phyloP scores from a whole-genome alignment of 768 basidiomycete genomes.

The Leccinum truebloodii region DNA sequence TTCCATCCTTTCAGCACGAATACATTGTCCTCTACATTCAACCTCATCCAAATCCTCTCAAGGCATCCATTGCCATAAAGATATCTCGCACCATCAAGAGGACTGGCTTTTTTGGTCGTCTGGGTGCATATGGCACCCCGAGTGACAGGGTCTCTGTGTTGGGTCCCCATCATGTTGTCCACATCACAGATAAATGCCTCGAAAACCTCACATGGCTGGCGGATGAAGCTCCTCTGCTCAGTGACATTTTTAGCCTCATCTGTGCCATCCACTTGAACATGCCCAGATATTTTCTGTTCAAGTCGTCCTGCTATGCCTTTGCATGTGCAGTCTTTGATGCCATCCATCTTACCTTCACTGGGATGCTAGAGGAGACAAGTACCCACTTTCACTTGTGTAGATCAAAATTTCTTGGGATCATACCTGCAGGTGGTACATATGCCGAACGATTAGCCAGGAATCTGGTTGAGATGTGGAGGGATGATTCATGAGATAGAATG shows the following conservation, averaged over 20 bases:
- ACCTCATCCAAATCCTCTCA: neutral
- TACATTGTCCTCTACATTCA: neutral
- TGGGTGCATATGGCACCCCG: neutral
- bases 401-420: neutral
- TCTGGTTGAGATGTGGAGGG: neutral
- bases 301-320: neutral
- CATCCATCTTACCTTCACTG: neutral
- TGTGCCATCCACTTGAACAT: neutral
- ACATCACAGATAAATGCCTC: neutral
- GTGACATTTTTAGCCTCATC: neutral
- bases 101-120: neutral
- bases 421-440: neutral
- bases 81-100: neutral
- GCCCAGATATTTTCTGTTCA: neutral
- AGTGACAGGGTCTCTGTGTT: neutral
- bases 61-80: neutral
- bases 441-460: neutral
- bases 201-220: neutral
- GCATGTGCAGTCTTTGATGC: neutral
- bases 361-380: neutral
- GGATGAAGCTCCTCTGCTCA: neutral
- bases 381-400: neutral
- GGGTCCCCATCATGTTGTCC: neutral
- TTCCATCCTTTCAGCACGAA: neutral
- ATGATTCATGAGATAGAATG: neutral